These are phyloP conservation scores for Powellomyces hirtus DNA, from an alignment of 192 early-diverging fungal species.

Conservation along the genomic window DNA sequence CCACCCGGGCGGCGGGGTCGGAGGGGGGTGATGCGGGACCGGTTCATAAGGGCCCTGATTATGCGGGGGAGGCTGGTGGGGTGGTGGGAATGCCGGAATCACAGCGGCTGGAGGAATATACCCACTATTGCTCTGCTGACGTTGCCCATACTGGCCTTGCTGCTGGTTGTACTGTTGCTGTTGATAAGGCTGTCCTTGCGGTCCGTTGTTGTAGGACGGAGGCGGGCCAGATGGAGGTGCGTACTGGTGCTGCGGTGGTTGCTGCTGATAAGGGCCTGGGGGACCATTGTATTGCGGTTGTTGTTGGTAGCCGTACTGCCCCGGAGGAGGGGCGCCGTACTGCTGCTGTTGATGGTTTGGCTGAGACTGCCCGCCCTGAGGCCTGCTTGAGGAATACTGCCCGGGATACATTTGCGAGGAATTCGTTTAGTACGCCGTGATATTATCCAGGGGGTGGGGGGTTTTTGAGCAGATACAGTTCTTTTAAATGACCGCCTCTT, in stretches of 20 bases:
- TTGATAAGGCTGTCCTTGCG: background rate
- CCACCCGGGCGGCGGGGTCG: slow-evolving; percentile 5
- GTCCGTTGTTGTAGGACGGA: background rate
- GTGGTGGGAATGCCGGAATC: slow-evolving; percentile 2
- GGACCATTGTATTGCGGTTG: no score
- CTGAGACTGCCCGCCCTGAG: no score
- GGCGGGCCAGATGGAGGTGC: slow-evolving; percentile 5
- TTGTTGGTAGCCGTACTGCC: no score
- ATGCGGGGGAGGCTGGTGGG: slow-evolving; percentile 8
- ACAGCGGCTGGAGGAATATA: background rate
- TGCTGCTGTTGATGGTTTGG: no score
- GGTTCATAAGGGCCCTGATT: background rate
- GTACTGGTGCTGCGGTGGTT: background rate
- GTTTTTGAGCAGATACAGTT: no score
- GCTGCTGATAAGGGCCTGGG: background rate
- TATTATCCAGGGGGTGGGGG: no score
- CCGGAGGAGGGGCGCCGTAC: no score
- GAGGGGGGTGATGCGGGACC: slow-evolving; percentile 15
- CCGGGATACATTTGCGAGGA: no score
- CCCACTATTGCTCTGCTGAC: background rate
- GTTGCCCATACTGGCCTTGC: background rate
- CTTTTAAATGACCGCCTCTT: no score
- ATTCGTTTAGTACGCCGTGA: no score
- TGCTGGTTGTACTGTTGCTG: background rate
- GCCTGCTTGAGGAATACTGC: no score